Evolutionary conservation across 768 basidiomycete species (phyloP).

Genomic region (Mrakia hoshinonis): DNA sequence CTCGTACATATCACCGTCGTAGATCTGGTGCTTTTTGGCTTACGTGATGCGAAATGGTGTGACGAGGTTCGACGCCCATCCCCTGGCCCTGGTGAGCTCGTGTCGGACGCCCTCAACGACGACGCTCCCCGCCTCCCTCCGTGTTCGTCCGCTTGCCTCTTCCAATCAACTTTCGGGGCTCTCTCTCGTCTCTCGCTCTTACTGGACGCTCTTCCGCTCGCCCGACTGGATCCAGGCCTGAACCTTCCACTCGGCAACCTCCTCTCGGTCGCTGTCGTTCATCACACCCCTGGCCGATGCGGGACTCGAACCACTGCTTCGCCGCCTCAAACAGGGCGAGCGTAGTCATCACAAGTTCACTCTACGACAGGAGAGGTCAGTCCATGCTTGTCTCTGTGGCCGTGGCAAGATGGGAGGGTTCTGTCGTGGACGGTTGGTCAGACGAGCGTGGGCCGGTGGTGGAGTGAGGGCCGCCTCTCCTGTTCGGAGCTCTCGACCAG

Average conservation of each 20-base stretch:
- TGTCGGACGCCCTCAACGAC: too few species aligned
- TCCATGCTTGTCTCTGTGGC: background rate
- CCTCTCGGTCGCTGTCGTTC: too few species aligned
- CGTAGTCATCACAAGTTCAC: slow-evolving; percentile 27
- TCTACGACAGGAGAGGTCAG: slow-evolving; percentile 28
- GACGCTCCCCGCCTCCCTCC: too few species aligned
- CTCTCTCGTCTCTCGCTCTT: too few species aligned
- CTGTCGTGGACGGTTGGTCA: background rate
- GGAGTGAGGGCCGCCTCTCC: background rate
- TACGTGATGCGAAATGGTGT: too few species aligned
- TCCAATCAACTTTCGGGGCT: too few species aligned
- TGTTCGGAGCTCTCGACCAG: background rate
- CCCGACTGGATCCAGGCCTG: background rate
- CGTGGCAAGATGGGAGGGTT: background rate
- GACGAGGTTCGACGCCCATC: too few species aligned
- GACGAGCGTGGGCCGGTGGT: background rate
- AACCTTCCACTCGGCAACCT: background rate
- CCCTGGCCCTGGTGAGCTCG: too few species aligned
- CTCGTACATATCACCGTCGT: too few species aligned
- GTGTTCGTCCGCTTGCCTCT: too few species aligned
- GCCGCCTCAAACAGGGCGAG: slow-evolving; percentile 26
- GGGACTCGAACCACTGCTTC: slow-evolving; percentile 27
- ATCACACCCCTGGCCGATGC: background rate
- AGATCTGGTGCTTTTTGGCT: too few species aligned
- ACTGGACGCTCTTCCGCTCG: too few species aligned